Conservation (phyloP, 176 grass and related monocot species). For the Ampelocalamus luodianensis region DNA sequence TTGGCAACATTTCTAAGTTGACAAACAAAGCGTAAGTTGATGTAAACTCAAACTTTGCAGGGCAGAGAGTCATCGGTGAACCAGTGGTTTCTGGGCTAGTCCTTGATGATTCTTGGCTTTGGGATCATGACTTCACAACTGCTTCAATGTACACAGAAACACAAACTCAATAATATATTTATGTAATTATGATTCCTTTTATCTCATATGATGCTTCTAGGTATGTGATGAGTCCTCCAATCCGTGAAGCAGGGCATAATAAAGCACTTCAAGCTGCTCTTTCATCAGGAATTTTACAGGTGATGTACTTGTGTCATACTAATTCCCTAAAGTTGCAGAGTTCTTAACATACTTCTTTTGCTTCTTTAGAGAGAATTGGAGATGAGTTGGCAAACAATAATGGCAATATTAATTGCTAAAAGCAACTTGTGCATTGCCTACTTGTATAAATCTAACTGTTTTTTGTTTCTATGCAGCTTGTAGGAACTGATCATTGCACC, state of each 20-base stretch:
- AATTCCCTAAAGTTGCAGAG: neutral
- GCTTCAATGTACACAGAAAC: constrained; percentile 71
- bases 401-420: neutral
- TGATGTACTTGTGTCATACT: constrained; percentile 21
- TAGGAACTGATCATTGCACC: constrained; percentile 93
- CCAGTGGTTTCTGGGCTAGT: constrained; percentile 92
- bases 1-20: constrained; percentile 13
- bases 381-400: neutral
- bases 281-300: constrained; percentile 91
- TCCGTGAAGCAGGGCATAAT: constrained; percentile 82
- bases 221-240: constrained; percentile 98
- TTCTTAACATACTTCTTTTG: constrained; percentile 8
- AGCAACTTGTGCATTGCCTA: neutral
- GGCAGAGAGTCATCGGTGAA: constrained; percentile 92
- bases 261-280: constrained; percentile 87
- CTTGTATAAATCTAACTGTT: constrained; percentile 29
- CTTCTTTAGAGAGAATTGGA: neutral
- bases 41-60: constrained; percentile 50
- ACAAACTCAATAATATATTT: constrained; percentile 12
- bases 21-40: constrained; percentile 32
- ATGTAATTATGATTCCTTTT: constrained; percentile 25
- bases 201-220: constrained; percentile 55
- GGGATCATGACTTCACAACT: constrained; percentile 80
- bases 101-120: constrained; percentile 97
- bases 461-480: constrained; percentile 70